phyloP scores from a whole-genome alignment of 2,329 filamentous ascomycete genomes.

The Fusarium globosum region DNA sequence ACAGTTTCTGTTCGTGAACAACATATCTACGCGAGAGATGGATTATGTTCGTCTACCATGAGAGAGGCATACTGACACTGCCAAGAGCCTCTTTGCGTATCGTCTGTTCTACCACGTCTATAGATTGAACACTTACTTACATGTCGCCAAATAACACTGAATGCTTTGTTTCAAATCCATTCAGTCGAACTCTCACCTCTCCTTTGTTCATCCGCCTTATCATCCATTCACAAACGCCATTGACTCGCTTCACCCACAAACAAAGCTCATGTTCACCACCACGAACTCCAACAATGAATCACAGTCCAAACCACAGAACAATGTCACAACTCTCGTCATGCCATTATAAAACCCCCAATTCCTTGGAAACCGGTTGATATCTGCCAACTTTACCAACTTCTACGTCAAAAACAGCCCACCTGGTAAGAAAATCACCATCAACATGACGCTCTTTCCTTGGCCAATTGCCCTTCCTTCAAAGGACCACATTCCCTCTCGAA shows the following conservation, averaged over 20 bases:
- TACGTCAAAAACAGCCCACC: not conserved
- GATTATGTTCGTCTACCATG: rapidly evolving
- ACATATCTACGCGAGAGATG: rapidly evolving
- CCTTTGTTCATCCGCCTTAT: no score
- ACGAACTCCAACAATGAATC: not conserved
- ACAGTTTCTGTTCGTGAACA: rapidly evolving
- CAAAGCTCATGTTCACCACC: not conserved
- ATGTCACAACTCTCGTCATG: not conserved
- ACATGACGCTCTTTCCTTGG: not conserved
- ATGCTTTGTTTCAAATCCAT: rapidly evolving
- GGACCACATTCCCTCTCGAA: not conserved
- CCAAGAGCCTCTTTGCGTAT: rapidly evolving
- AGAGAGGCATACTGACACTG: rapidly evolving
- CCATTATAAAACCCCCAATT: not conserved
- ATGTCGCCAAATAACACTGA: rapidly evolving
- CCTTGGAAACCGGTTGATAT: not conserved
- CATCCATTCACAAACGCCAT: not conserved
- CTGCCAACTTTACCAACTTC: not conserved
- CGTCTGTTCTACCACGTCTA: rapidly evolving
- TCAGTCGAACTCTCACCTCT: rapidly evolving
- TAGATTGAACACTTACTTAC: rapidly evolving
- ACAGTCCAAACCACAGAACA: not conserved
- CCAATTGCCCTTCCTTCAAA: not conserved
- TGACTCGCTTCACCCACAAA: not conserved
- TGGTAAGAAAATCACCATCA: not conserved